Evolutionary conservation across 352 stramenopile species (phyloP).

Genomic region (Phytophthora megakarya): DNA sequence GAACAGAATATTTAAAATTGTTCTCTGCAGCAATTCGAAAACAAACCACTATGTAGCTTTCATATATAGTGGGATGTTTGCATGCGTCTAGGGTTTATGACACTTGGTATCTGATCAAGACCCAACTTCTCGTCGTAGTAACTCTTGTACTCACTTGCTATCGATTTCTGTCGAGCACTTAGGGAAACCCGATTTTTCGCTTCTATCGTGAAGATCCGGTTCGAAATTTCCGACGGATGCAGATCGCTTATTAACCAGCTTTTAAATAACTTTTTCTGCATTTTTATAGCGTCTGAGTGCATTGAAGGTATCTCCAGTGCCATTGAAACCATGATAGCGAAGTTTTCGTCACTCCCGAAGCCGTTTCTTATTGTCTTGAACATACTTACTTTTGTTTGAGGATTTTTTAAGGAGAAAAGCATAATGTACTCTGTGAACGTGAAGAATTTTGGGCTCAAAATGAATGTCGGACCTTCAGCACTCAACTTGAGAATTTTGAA

Average conservation of each 20-base stretch:
- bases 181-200: background rate
- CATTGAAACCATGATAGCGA: background rate
- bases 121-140: background rate
- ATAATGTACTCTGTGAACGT: too few species aligned
- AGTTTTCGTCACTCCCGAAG: background rate
- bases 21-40: too few species aligned
- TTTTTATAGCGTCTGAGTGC: too few species aligned
- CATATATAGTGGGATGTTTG: too few species aligned
- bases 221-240: background rate
- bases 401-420: too few species aligned
- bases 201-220: background rate
- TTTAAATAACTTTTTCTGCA: background rate
- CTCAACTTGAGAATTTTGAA: too few species aligned
- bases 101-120: background rate
- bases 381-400: background rate
- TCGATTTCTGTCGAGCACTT: background rate
- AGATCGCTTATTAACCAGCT: background rate
- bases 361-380: background rate
- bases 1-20: too few species aligned
- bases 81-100: constrained; percentile 18
- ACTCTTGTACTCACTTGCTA: background rate
- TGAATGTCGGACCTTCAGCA: too few species aligned
- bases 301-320: background rate
- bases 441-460: too few species aligned
- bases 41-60: too few species aligned